phyloP scores from a whole-genome alignment of 257 asterid species.

The Scutellaria barbata region DNA sequence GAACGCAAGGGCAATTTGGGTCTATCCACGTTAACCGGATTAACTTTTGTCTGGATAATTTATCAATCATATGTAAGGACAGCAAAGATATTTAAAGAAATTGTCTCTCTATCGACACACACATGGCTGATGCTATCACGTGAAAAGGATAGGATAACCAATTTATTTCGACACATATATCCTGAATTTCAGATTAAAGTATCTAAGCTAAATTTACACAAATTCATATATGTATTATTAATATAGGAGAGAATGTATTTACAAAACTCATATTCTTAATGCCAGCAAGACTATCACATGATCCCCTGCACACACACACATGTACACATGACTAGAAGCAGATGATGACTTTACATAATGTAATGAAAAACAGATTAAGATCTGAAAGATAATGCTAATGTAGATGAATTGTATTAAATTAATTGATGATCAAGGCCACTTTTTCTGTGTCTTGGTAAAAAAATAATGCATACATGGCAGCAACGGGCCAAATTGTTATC shows the following conservation, averaged over 20 bases:
- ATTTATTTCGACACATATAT: conserved; percentile 1
- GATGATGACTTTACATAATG: conserved; percentile 23
- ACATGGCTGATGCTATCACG: conserved; percentile 50
- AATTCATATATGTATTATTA: too few relatives aligned
- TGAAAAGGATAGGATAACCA: conserved; percentile 38
- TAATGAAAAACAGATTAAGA: conserved; percentile 19
- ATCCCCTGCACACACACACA: conserved; percentile 28
- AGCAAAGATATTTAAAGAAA: conserved; percentile 20
- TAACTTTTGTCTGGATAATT: not conserved
- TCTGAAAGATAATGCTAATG: not conserved
- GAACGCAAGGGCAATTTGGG: not conserved
- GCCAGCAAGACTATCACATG: conserved; percentile 19
- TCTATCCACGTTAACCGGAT: not conserved
- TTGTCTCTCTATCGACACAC: conserved; percentile 35
- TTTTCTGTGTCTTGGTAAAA: not conserved
- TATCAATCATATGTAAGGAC: conserved; percentile 11
- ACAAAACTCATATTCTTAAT: not conserved
- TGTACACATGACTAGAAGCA: conserved; percentile 44
- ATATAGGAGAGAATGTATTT: too few relatives aligned
- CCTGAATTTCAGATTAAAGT: too few relatives aligned
- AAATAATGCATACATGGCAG: not conserved
- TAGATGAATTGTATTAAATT: conserved; percentile 21
- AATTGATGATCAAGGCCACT: not conserved
- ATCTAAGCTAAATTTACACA: too few relatives aligned
- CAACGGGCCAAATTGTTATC: not conserved